These are phyloP conservation scores for Gryganskiella cystojenkinii DNA, from an alignment of 192 early-diverging fungal species.

Conservation along the genomic window DNA sequence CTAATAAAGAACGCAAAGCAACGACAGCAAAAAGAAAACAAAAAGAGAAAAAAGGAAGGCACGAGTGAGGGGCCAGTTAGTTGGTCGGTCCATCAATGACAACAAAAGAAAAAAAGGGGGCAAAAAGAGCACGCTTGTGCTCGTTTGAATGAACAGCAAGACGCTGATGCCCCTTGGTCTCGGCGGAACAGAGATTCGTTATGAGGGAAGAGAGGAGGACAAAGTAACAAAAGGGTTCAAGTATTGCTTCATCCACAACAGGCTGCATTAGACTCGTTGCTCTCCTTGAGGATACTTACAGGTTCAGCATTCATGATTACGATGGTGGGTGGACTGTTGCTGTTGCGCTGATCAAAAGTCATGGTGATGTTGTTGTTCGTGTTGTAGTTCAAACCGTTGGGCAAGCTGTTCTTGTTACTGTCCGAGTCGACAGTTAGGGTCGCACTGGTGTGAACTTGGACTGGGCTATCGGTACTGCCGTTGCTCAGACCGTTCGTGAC, in stretches of 20 bases:
- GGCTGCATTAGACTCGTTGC: no score
- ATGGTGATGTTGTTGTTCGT: slow-evolving; percentile 17
- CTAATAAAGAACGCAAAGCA: slow-evolving; percentile 16
- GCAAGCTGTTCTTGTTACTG: slow-evolving; percentile 3
- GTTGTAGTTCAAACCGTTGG: slow-evolving; percentile 13
- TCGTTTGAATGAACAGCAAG: no score
- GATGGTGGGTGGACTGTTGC: slow-evolving; percentile 30
- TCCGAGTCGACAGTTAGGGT: neutral
- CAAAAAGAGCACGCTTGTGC: neutral
- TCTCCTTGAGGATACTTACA: no score
- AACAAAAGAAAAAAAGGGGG: neutral
- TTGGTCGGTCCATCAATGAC: neutral
- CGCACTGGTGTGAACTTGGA: slow-evolving; percentile 23
- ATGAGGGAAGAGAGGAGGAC: neutral
- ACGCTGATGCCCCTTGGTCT: no score
- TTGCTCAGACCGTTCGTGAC: slow-evolving; percentile 12
- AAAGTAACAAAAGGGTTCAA: no score
- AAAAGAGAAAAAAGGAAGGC: slow-evolving; percentile 2
- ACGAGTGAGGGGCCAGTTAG: neutral
- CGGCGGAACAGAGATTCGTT: no score
- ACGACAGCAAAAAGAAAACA: slow-evolving; percentile 9
- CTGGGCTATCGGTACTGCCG: slow-evolving; percentile 12
- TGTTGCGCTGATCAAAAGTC: slow-evolving; percentile 34
- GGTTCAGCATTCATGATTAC: slow-evolving; percentile 50
- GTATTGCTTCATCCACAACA: no score